Conservation (phyloP, 2,329 filamentous ascomycete genomes). For the Chaetomium sp. region DNA sequence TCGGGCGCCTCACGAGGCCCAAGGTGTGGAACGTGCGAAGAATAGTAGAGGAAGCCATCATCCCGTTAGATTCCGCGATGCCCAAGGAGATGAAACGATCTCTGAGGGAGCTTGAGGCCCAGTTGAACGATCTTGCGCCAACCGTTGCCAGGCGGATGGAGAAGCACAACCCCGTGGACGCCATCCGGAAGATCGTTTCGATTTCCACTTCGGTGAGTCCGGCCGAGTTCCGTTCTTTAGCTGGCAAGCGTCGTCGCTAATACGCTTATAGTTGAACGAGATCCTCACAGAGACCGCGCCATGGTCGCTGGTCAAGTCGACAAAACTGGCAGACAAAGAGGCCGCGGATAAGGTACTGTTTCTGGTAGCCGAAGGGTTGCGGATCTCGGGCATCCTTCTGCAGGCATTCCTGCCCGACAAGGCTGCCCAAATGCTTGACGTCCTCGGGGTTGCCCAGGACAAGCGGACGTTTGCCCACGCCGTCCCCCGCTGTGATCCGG, state of each 20-base stretch:
- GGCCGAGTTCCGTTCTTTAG: slow-evolving; percentile 1
- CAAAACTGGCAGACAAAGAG: slow-evolving; percentile 37
- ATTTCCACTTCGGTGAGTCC: slow-evolving; percentile 59
- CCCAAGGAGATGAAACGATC: slow-evolving; percentile 28
- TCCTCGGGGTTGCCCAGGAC: slow-evolving; percentile 68
- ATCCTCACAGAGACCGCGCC: slow-evolving; percentile 67
- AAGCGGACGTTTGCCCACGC: slow-evolving; percentile 67
- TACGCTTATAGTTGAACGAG: slow-evolving; percentile 60
- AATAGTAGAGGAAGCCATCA: slow-evolving; percentile 60
- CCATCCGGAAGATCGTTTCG: slow-evolving; percentile 66
- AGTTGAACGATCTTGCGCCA: slow-evolving; percentile 44
- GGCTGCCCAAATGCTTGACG: slow-evolving; percentile 70
- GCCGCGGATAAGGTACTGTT: slow-evolving; percentile 66
- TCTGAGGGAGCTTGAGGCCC: slow-evolving; percentile 14
- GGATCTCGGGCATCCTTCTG: slow-evolving; percentile 79
- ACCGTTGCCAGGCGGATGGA: slow-evolving; percentile 61
- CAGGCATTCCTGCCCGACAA: slow-evolving; percentile 91
- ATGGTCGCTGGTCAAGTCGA: slow-evolving; percentile 60
- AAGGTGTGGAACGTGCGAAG: slow-evolving; percentile 69
- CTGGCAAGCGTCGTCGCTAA: slow-evolving; percentile 10
- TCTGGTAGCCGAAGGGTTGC: slow-evolving; percentile 71
- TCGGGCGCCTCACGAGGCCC: slow-evolving; percentile 68
- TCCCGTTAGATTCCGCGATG: not conserved
- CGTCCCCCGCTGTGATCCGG: slow-evolving; percentile 61
- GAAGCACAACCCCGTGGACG: slow-evolving; percentile 62